Base-by-base conservation (phyloP, 1,139 yeast genomes). In the Geotrichum reessii region DNA sequence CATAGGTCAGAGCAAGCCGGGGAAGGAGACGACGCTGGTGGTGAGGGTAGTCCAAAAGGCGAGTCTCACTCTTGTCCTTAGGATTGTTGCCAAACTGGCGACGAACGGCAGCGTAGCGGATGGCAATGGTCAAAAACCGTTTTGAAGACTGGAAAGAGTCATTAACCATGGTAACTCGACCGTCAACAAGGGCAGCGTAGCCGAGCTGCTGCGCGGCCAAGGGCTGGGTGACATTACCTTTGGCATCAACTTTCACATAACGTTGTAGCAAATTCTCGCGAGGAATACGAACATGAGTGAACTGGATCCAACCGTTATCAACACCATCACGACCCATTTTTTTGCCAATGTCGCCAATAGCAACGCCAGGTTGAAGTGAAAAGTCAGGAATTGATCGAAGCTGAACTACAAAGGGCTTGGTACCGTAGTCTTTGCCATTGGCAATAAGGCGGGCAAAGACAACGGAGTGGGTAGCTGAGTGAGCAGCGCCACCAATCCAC, bases 401-500 rank as follows among this genome's bases (percentile, higher is more conserved):
- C 53, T 95, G 97, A 24, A 89, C 96, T 28, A 90, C 87, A 74
- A 90, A 88, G n/a, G 91, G 85, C 75, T 89, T 88, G 64, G 89
- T 95, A 58, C 96, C 96, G 69, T 87, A 85, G 72, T 89, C 96
- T 71, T 86, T 80, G 54, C 87, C 91, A 59, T 84, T 79, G 46
- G 88, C 91, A 62, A 87, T 81, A 64, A 90, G 79, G 66, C 96
- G 80, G 25, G 96, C 96, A 68, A 85, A 89, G 55, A 82, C 84
- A 42, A 86, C 82, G 17, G 88, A 77, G 73, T 90, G 96, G 55
- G 92, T 88, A 12, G 96, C 86, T 14, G 95, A 85, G 70, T 88
- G 95, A 5, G 96, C 96, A 51, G 96, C 96, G 68, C 97, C 97
- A 58, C 96, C 97, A 69, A 90, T 90, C 97, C 97, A 90, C 96